A percentile compares a stretch with the other conserved stretches of the same genome.
These are phyloP conservation scores for Actinomucor elegans DNA, from an alignment of 371 early-diverging fungal genomes.

Conservation along the genomic window DNA sequence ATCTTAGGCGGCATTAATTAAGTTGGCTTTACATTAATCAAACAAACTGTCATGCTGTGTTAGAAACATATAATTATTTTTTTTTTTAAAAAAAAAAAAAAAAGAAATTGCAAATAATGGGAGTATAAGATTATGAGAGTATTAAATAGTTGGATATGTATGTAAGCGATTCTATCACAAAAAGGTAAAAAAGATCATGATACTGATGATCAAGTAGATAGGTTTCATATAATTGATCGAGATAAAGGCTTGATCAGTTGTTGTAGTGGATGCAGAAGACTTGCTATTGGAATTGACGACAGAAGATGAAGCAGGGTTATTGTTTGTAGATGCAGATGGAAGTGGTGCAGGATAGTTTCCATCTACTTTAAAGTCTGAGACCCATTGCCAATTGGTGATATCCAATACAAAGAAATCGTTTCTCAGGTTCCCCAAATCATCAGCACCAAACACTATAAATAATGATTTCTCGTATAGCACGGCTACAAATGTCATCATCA, in stretches of 20 bases:
- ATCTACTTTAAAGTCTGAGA: constrained; percentile 1
- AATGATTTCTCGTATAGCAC: constrained; percentile 8
- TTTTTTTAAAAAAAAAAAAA: too few species aligned
- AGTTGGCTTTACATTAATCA: too few species aligned
- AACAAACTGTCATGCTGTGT: too few species aligned
- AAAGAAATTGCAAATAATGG: too few species aligned
- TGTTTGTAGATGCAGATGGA: neutral
- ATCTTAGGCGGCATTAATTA: too few species aligned
- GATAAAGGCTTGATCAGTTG: neutral
- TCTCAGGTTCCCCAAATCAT: constrained; percentile 8
- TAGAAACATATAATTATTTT: too few species aligned
- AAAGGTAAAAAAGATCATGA: neutral
- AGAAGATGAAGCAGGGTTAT: neutral
- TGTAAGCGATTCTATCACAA: neutral
- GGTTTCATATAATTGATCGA: neutral
- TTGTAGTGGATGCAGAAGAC: neutral
- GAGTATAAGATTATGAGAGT: too few species aligned
- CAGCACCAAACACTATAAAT: constrained; percentile 22
- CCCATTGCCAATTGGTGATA: constrained; percentile 11
- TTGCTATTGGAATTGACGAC: neutral
- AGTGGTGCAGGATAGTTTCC: neutral
- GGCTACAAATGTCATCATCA: neutral
- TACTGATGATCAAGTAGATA: neutral
- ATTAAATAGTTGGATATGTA: too few species aligned
- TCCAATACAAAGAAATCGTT: constrained; percentile 20